Base-by-base conservation (phyloP, 257 asterid genomes). In the Primulina tabacum region DNA sequence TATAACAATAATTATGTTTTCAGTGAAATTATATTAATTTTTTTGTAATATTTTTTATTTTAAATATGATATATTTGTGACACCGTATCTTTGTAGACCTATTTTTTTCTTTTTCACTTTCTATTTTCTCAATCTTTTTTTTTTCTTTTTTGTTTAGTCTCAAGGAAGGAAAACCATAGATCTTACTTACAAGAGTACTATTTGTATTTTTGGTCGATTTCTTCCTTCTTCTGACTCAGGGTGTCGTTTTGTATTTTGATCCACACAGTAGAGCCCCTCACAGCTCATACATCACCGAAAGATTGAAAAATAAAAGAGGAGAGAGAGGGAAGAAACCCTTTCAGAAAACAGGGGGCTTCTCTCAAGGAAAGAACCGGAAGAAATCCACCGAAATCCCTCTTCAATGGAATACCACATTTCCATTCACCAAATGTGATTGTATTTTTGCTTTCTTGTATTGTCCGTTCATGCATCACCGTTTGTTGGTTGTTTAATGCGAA, bases 321-420 rank as follows among this genome's bases (percentile, higher is more conserved):
- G 75, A 34, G 69, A 37, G 65, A 57, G 71, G 69, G 59, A 29
- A 18, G 58, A 56, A 10, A n/a, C 55, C 50, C 50, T 53, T 70
- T 28, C 43, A 52, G 20, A 65, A 53, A 56, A 68, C 71, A 43
- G 76, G 66, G 79, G 84, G 73, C 75, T 72, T 82, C 82, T 83
- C 86, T 72, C 79, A 82, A 84, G 92, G 76, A 88, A 90, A 81
- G 87, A 87, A 86, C 86, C 88, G 57, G 30, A 34, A n/a, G 43
- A 70, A 40, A 28, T 80, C 66, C 74, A 65, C 76, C 21, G 59
- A 68, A 60, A 61, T 60, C 74, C n/a, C 73, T 72, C 78, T 81
- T 28, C 47, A 64, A 55, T 59, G 29, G 59, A n/a, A 59, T 68
- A 79, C 80, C 82, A 68, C 81, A 70, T 62, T 81, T 65, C 55